These are phyloP conservation scores for Orbilia javanica DNA, from an alignment of 2,329 filamentous ascomycete genomes.

Conservation along the genomic window DNA sequence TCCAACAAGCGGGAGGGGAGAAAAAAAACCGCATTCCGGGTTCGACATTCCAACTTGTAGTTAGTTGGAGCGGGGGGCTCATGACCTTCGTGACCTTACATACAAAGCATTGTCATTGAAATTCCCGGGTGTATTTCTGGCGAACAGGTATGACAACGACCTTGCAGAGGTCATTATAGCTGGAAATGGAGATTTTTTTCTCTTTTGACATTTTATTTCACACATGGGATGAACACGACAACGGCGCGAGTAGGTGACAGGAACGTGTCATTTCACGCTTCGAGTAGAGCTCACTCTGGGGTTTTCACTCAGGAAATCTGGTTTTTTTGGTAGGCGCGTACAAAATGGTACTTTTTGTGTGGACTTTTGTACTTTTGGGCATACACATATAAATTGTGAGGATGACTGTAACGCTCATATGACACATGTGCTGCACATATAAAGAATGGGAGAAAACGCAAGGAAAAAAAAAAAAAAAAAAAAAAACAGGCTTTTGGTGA, in stretches of 20 bases:
- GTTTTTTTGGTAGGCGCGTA: not conserved
- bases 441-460: not conserved
- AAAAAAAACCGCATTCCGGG: constrained; percentile 13
- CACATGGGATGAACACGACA: not conserved
- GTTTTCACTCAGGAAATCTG: not conserved
- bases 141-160: not conserved
- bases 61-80: not conserved
- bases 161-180: not conserved
- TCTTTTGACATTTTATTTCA: not conserved
- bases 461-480: not conserved
- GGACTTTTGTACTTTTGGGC: not conserved
- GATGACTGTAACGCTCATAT: constrained; percentile 23
- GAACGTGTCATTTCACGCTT: constrained; percentile 21
- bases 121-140: not conserved
- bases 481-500: constrained; percentile 35
- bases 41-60: not conserved
- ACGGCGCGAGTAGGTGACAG: constrained; percentile 14
- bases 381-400: not conserved
- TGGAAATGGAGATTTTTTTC: constrained; percentile 1
- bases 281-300: constrained; percentile 1
- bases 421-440: constrained; percentile 23
- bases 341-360: not conserved
- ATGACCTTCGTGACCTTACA: not conserved
- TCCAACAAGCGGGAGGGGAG: not conserved
- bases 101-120: too few relatives aligned